A percentile compares a stretch with the other conserved stretches of the same genome.
Conservation (phyloP, 2,329 filamentous ascomycete species). For the Botryotinia calthae region DNA sequence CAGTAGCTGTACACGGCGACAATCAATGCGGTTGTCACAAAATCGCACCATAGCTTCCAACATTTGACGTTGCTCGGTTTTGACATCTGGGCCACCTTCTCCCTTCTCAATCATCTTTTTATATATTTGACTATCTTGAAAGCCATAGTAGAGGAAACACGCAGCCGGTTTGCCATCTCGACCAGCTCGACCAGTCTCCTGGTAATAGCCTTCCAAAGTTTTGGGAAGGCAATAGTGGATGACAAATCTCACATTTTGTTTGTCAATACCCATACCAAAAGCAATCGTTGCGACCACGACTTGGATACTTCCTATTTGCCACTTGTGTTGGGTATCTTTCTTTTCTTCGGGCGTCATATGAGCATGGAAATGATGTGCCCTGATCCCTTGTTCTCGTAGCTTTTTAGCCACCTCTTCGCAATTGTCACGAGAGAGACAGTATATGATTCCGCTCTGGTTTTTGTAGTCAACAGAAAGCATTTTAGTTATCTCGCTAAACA, state of each 20-base stretch:
- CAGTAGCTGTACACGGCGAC: conserved; percentile 82
- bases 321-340: conserved; percentile 68
- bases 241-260: conserved; percentile 92
- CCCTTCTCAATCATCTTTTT: conserved; percentile 81
- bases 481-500: conserved; percentile 51
- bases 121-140: conserved; percentile 69
- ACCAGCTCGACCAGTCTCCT: conserved; percentile 93
- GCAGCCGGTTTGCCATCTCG: conserved; percentile 83
- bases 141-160: conserved; percentile 88
- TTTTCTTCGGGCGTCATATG: conserved; percentile 68
- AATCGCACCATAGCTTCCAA: conserved; percentile 80
- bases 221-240: conserved; percentile 93
- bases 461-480: conserved; percentile 69
- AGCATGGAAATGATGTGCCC: conserved; percentile 84
- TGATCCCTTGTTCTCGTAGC: conserved; percentile 62
- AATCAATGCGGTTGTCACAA: conserved; percentile 86
- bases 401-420: conserved; percentile 77
- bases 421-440: conserved; percentile 80
- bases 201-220: conserved; percentile 95
- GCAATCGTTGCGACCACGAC: conserved; percentile 98
- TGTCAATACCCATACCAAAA: conserved; percentile 99
- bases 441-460: conserved; percentile 83
- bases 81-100: conserved; percentile 74
- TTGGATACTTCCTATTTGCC: conserved; percentile 77
- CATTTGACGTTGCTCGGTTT: conserved; percentile 81